phyloP scores from a whole-genome alignment of 2,329 filamentous ascomycete genomes.

The Ophiostoma novo-ulmi region DNA sequence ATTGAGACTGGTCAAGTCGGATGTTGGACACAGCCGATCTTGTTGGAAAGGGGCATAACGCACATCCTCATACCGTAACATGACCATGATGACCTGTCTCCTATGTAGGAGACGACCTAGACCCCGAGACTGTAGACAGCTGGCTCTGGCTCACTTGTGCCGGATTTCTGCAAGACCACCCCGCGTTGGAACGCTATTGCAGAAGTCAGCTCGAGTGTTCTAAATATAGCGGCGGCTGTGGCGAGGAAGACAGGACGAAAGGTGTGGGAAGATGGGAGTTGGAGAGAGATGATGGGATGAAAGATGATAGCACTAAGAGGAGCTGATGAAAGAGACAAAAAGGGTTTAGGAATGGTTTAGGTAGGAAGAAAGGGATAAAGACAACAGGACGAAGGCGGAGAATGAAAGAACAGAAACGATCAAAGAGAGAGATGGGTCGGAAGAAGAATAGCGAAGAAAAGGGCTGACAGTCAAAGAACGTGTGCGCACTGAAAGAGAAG shows the following conservation, averaged over 20 bases:
- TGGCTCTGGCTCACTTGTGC: neutral
- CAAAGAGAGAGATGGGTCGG: neutral
- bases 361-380: neutral
- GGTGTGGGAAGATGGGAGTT: neutral
- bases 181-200: constrained; percentile 13
- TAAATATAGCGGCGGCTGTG: constrained; percentile 13
- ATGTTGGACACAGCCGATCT: neutral
- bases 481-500: neutral
- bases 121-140: neutral
- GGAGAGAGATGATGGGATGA: neutral
- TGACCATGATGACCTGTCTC: neutral
- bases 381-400: neutral
- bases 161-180: constrained; percentile 8
- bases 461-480: neutral
- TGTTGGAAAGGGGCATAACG: neutral
- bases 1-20: neutral
- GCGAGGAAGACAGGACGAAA: neutral
- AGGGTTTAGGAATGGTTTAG: neutral
- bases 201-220: neutral
- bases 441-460: neutral
- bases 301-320: neutral
- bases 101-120: neutral
- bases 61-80: neutral
- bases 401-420: neutral
- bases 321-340: neutral